Percentiles rank a stretch among this genome's conserved stretches.
Evolutionary conservation across 345 rosid species (phyloP).

Genomic region (Populus alba): DNA sequence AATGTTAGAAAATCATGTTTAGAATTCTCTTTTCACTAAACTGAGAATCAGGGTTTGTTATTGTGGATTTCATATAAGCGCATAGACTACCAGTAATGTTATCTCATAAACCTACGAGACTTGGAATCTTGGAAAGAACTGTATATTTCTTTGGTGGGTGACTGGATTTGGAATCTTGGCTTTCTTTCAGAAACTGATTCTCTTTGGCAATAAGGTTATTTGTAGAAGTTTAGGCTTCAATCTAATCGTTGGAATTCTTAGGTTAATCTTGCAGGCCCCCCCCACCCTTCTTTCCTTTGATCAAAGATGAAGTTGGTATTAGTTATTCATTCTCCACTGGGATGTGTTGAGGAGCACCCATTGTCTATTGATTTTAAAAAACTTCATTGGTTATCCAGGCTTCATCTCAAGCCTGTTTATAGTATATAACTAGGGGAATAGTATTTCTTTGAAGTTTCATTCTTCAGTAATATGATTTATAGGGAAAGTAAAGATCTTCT

Average conservation of each 20-base stretch:
- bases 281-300: too few species aligned
- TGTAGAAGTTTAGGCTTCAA: neutral
- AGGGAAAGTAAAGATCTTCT: neutral
- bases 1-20: neutral
- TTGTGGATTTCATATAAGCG: neutral
- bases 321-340: too few species aligned
- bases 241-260: neutral
- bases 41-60: neutral
- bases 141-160: neutral
- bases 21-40: neutral
- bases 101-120: neutral
- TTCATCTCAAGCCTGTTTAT: too few species aligned
- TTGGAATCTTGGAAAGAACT: neutral
- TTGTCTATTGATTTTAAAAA: too few species aligned
- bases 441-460: neutral
- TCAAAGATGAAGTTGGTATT: neutral
- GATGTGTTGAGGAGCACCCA: too few species aligned
- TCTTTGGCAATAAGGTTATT: too few species aligned
- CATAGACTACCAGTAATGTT: neutral
- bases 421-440: neutral
- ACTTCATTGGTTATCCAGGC: too few species aligned
- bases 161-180: neutral
- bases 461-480: neutral
- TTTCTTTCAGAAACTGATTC: neutral
- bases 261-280: neutral